Evolutionary conservation across 1,139 yeast genomes (phyloP), one percentile per base, ranked within the genome.

Genomic region (Suhomyces kunorum): DNA sequence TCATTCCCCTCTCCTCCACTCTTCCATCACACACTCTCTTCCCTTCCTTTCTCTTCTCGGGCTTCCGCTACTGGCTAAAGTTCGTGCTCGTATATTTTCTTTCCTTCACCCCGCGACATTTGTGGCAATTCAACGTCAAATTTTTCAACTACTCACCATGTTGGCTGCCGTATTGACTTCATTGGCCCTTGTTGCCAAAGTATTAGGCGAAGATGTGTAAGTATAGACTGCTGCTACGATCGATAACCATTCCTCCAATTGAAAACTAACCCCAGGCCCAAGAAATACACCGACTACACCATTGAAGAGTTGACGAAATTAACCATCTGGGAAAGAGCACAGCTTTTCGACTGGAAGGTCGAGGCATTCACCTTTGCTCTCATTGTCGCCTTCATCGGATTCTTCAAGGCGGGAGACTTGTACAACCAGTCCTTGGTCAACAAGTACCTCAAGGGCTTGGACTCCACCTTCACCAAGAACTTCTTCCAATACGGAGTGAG

Each of bases 401-500:
- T 79, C 44, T 82, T 74, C 71, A 69, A 66, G 52, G 40, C 73
- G 40, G 97, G 96, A 40, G 76, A 78, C 39, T 53, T 56, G 32
- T 68, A 73, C 59, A 90, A 90, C 68, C 64, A 71, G 42, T 55
- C 64, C 9, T 68, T 75, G 53, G 92, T 85, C 24, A 67, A 68
- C 32, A 63, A 60, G 19, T 77, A 69, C 64, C 83, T 58, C 55
- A 56, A 37, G 57, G 81, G 56, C 50, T 74, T 53, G 58, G 68
- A 54, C 59, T 76, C 26, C 39, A 67, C 60, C 64, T 71, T 92
- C 51, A 67, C 71, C 32, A 73, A 76, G 36, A 84, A 89, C 60
- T 92, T 92, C 58, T 80, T 72, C 55, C 94, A 85, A 59, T 92
- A 83, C 46, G 98, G 98, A 42, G 81, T 81, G 34, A 61, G 70